Conservation (phyloP, 306 rosid genomes). For the Rubus parviflorus region DNA sequence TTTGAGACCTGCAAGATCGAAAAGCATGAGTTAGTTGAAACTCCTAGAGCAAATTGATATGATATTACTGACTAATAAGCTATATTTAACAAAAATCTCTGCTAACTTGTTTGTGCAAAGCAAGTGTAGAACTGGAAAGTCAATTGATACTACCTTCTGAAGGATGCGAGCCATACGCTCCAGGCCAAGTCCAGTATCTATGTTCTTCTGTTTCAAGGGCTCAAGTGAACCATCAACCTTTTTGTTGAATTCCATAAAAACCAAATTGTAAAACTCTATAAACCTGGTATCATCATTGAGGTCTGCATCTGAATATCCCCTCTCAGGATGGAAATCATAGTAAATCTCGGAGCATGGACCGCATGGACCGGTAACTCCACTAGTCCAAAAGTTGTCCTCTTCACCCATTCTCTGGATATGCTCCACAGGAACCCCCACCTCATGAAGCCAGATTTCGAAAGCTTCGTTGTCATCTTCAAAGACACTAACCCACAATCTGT, state of each 20-base stretch:
- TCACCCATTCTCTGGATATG: slow-evolving; percentile 81
- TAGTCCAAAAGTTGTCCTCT: slow-evolving; percentile 87
- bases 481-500: slow-evolving; percentile 80
- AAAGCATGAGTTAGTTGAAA: not conserved
- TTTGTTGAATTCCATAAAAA: slow-evolving; percentile 88
- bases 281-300: slow-evolving; percentile 78
- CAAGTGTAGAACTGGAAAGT: not conserved
- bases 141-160: slow-evolving; percentile 52
- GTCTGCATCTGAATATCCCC: slow-evolving; percentile 62
- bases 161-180: slow-evolving; percentile 93
- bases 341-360: slow-evolving; percentile 94
- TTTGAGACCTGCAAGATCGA: slow-evolving; percentile 25
- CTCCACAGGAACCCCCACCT: slow-evolving; percentile 82
- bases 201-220: slow-evolving; percentile 82
- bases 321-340: slow-evolving; percentile 83
- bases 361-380: slow-evolving; percentile 81
- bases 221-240: slow-evolving; percentile 77
- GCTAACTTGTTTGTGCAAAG: too few species aligned
- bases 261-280: slow-evolving; percentile 84
- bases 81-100: too few species aligned
- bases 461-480: slow-evolving; percentile 77
- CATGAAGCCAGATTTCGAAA: slow-evolving; percentile 64
- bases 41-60: not conserved
- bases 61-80: not conserved
- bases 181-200: slow-evolving; percentile 91